Evolutionary conservation across 208 protist genomes (phyloP).

Genomic region (Endotrypanum monterogeii): DNA sequence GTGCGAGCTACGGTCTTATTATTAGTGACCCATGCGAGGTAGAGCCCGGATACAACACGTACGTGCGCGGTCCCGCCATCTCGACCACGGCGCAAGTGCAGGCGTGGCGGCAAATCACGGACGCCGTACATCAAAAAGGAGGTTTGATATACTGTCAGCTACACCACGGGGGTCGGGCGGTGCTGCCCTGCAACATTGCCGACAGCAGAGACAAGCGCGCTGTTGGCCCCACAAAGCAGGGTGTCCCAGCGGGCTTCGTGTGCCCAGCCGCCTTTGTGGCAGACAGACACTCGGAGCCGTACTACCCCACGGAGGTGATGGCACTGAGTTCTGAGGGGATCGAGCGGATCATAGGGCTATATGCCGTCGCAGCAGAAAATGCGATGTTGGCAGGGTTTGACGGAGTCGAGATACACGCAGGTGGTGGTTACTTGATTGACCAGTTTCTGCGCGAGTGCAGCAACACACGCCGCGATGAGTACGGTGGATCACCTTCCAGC

Average conservation of each 20-base stretch:
- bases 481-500: constrained; percentile 76
- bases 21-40: constrained; percentile 67
- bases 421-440: constrained; percentile 81
- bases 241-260: constrained; percentile 2
- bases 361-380: constrained; percentile 52
- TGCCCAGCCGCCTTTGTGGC: constrained; percentile 15
- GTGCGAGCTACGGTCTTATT: constrained; percentile 54
- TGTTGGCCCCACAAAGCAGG: constrained; percentile 17
- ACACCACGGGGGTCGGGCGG: constrained; percentile 51
- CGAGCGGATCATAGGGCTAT: constrained; percentile 41
- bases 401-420: constrained; percentile 82
- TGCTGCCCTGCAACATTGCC: constrained; percentile 30
- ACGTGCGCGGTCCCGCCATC: constrained; percentile 41
- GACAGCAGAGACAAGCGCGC: background rate
- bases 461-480: constrained; percentile 73
- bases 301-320: constrained; percentile 14
- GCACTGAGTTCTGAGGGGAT: constrained; percentile 43
- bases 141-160: constrained; percentile 63
- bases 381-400: constrained; percentile 80
- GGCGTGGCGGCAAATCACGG: constrained; percentile 57
- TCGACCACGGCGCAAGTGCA: constrained; percentile 50
- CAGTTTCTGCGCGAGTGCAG: constrained; percentile 62
- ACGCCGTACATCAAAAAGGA: constrained; percentile 65
- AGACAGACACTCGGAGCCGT: constrained; percentile 12
- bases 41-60: constrained; percentile 33